These are phyloP conservation scores for Suhomyces chickasaworum DNA, from an alignment of 1,139 yeast genomes.

Conservation along the genomic window DNA sequence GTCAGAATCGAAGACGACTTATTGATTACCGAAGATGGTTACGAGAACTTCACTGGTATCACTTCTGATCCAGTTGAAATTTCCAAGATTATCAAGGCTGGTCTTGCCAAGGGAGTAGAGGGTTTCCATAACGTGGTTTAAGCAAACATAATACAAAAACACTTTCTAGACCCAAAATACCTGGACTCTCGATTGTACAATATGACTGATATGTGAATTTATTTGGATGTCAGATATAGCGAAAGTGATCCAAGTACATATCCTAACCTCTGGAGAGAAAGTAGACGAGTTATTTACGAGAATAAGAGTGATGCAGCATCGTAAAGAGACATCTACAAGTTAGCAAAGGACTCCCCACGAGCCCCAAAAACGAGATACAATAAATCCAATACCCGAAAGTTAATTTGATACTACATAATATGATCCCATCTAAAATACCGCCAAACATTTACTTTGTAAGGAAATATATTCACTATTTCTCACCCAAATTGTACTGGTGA, in stretches of 20 bases:
- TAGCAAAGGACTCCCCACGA: too few relatives aligned
- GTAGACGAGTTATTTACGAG: background rate
- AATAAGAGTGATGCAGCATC: background rate
- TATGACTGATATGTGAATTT: background rate
- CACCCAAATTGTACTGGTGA: too few relatives aligned
- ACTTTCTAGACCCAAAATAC: too few relatives aligned
- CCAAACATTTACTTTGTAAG: too few relatives aligned
- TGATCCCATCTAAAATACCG: too few relatives aligned
- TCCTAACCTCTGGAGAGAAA: background rate
- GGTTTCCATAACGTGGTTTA: constrained; percentile 63
- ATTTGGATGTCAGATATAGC: background rate
- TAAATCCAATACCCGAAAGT: too few relatives aligned
- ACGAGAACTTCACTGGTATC: constrained; percentile 76
- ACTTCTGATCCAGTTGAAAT: constrained; percentile 87
- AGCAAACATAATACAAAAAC: background rate
- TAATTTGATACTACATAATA: too few relatives aligned
- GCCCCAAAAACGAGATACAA: too few relatives aligned
- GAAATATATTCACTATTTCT: too few relatives aligned
- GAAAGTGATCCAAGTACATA: background rate
- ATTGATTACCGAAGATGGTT: constrained; percentile 72
- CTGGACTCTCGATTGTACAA: too few relatives aligned
- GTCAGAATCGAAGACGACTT: constrained; percentile 96
- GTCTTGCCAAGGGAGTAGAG: constrained; percentile 61
- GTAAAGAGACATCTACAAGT: too few relatives aligned
- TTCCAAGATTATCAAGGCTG: constrained; percentile 69